A percentile compares a stretch with the other conserved stretches of the same genome.
phyloP scores from a whole-genome alignment of 805 yeast species.

The Tetrapisispora namnaoensis region DNA sequence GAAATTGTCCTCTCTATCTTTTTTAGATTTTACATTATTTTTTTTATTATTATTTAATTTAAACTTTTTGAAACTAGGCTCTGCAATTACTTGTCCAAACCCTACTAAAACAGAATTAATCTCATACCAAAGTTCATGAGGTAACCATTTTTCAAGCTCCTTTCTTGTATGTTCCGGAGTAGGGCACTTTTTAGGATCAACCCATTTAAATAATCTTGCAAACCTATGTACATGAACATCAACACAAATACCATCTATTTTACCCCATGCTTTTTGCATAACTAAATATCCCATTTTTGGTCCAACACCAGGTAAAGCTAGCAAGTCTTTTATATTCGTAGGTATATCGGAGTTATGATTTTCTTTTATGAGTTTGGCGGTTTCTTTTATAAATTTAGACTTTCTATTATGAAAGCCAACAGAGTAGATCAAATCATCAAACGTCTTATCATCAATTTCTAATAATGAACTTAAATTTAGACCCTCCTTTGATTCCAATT shows the following conservation, averaged over 20 bases:
- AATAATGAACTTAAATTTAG: slow-evolving; percentile 46
- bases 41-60: slow-evolving; percentile 32
- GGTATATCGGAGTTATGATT: slow-evolving; percentile 65
- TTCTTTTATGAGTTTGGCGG: slow-evolving; percentile 44
- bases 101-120: slow-evolving; percentile 85
- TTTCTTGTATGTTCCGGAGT: slow-evolving; percentile 71
- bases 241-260: slow-evolving; percentile 80
- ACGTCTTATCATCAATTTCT: slow-evolving; percentile 40
- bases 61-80: slow-evolving; percentile 44
- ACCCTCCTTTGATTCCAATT: slow-evolving; percentile 36
- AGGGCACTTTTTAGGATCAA: slow-evolving; percentile 32
- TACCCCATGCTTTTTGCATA: slow-evolving; percentile 72
- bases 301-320: slow-evolving; percentile 81
- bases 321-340: slow-evolving; percentile 50
- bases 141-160: slow-evolving; percentile 65
- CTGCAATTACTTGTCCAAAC: slow-evolving; percentile 84
- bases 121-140: slow-evolving; percentile 66
- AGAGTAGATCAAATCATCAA: slow-evolving; percentile 59
- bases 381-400: slow-evolving; percentile 55
- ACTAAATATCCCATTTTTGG: slow-evolving; percentile 88
- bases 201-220: slow-evolving; percentile 78
- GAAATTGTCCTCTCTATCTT: slow-evolving; percentile 12
- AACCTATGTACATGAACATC: slow-evolving; percentile 84
- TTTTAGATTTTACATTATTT: slow-evolving; percentile 28
- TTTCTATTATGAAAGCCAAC: slow-evolving; percentile 86